Evolutionary conservation across 163 green algal genomes (phyloP).

Genomic region (Smithsoniella earleae): DNA sequence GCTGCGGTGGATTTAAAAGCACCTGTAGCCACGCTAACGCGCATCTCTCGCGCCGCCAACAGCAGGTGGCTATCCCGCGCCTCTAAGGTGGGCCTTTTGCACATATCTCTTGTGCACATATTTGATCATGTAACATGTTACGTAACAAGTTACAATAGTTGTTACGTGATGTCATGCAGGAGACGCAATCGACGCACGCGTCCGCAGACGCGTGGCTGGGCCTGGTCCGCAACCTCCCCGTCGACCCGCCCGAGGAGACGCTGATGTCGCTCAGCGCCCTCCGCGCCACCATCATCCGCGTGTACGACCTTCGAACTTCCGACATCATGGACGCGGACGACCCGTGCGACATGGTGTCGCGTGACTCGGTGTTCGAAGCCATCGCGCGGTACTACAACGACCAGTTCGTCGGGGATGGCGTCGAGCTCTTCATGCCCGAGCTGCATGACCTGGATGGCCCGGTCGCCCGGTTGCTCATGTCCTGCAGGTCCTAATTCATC

Average conservation of each 20-base stretch:
- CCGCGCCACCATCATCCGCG: constrained; percentile 9
- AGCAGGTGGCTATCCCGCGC: background rate
- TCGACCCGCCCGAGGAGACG: background rate
- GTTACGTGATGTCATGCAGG: background rate
- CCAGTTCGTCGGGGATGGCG: constrained; percentile 11
- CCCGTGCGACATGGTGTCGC: background rate
- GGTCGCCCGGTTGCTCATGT: constrained; percentile 21
- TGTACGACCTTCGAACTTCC: constrained; percentile 13
- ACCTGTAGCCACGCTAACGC: background rate
- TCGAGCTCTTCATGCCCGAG: constrained; percentile 9
- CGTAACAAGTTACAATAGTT: background rate
- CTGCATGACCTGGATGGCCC: constrained; percentile 15
- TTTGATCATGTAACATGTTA: background rate
- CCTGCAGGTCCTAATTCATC: background rate
- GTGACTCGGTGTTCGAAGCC: constrained; percentile 24
- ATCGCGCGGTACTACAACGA: constrained; percentile 14
- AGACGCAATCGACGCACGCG: background rate
- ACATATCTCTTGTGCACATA: background rate
- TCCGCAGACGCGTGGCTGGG: constrained; percentile 8
- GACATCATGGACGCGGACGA: background rate
- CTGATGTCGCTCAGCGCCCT: constrained; percentile 27
- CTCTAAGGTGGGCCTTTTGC: background rate
- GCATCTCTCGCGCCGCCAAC: background rate
- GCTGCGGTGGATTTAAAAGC: background rate
- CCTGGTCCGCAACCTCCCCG: constrained; percentile 7